Evolutionary conservation across 208 protist species (phyloP).

Genomic region (Leishmania amazonensis): DNA sequence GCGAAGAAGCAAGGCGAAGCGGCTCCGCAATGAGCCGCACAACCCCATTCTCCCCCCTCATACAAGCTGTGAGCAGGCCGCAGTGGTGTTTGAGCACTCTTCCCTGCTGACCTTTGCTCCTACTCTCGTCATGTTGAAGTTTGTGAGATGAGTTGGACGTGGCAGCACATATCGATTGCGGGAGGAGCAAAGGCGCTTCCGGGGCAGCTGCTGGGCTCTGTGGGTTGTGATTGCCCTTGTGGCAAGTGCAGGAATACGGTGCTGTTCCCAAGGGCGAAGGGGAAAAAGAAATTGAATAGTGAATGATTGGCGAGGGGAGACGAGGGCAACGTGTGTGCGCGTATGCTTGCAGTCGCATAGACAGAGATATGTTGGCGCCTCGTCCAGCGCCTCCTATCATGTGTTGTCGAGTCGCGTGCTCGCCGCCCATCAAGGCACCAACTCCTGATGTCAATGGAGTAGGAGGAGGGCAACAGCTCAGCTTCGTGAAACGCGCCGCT

Average conservation of each 20-base stretch:
- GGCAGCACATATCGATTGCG: neutral
- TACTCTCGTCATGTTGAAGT: neutral
- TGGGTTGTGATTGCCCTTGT: neutral
- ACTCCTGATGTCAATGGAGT: neutral
- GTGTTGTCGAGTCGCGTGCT: neutral
- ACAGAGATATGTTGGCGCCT: neutral
- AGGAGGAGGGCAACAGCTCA: neutral
- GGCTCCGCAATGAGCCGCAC: neutral
- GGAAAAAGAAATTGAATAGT: neutral
- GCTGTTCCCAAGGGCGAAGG: neutral
- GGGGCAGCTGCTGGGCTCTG: neutral
- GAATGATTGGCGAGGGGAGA: neutral
- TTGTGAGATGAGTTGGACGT: too few species aligned
- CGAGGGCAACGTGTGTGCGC: neutral
- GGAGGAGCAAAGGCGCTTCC: neutral
- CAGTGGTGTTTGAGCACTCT: neutral
- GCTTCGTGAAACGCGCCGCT: neutral
- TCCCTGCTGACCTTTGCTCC: neutral
- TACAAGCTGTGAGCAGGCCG: neutral
- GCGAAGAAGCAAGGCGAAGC: neutral
- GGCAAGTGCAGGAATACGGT: neutral
- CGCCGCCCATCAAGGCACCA: neutral
- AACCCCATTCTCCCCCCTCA: too few species aligned
- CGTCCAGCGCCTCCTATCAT: neutral
- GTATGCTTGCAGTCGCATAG: neutral